These are phyloP conservation scores for Solanum lycopersicoides DNA, from an alignment of 257 asterid species.

Conservation along the genomic window DNA sequence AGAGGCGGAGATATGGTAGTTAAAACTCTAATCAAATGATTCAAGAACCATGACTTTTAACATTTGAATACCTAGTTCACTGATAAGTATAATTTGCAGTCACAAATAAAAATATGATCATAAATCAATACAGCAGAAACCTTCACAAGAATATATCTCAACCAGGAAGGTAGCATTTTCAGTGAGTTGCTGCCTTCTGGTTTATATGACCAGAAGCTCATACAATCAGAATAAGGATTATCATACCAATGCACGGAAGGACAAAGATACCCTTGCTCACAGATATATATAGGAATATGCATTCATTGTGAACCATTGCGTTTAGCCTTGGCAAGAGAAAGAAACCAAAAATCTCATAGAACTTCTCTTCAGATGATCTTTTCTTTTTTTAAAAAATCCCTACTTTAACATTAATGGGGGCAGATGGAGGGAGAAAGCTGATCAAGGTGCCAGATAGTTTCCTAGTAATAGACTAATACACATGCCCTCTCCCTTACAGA, in stretches of 20 bases:
- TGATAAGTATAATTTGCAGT: neutral
- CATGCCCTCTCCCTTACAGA: slow-evolving; percentile 58
- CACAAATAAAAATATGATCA: neutral
- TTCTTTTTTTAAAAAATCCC: neutral
- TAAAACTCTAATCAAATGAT: neutral
- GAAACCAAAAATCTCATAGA: neutral
- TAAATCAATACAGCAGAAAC: neutral
- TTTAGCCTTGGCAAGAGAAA: neutral
- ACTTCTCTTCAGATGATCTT: neutral
- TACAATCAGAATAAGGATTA: neutral
- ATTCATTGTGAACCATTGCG: neutral
- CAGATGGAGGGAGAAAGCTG: neutral
- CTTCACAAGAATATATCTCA: neutral
- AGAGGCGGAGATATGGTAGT: neutral
- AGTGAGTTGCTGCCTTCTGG: neutral
- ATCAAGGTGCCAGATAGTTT: neutral
- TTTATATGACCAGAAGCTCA: neutral
- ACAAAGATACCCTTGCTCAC: neutral
- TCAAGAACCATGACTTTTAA: neutral
- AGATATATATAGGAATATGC: neutral
- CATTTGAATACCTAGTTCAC: neutral
- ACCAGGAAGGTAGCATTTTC: neutral
- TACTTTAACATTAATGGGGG: neutral
- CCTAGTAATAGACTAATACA: neutral
- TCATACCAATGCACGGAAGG: neutral